These are phyloP conservation scores for Marsdenia floribunda DNA, from an alignment of 257 asterid species.

Conservation along the genomic window DNA sequence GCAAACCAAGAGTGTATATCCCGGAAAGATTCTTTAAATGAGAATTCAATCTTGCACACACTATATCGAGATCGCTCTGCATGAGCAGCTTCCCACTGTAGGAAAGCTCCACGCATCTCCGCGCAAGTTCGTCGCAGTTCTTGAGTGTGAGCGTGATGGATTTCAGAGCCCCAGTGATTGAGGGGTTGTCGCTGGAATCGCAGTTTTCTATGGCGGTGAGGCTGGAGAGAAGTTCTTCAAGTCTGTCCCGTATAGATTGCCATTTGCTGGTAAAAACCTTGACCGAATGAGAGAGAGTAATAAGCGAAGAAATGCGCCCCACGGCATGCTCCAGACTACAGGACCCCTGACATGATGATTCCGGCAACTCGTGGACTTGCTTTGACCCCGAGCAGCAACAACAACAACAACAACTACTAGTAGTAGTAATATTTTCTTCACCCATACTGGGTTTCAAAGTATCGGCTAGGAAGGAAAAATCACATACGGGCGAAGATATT, in stretches of 20 bases:
- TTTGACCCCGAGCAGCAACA: neutral
- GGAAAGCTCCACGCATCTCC: conserved; percentile 46
- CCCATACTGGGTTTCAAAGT: conserved; percentile 33
- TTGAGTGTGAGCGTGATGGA: conserved; percentile 45
- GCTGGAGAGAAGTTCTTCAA: conserved; percentile 63
- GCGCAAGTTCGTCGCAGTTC: conserved; percentile 44
- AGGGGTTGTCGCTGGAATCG: conserved; percentile 42
- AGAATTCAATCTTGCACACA: conserved; percentile 43
- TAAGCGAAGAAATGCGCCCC: conserved; percentile 46
- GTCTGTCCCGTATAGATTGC: conserved; percentile 52
- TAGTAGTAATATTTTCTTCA: conserved; percentile 26
- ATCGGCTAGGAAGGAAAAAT: conserved; percentile 13
- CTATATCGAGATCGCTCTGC: conserved; percentile 83
- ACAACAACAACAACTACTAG: neutral
- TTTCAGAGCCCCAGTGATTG: conserved; percentile 42
- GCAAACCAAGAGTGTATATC: conserved; percentile 63
- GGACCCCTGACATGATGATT: conserved; percentile 19
- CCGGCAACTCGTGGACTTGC: neutral
- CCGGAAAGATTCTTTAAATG: conserved; percentile 47
- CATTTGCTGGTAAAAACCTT: conserved; percentile 62
- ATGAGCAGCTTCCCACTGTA: conserved; percentile 77
- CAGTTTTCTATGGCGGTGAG: conserved; percentile 65
- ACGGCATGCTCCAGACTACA: conserved; percentile 36
- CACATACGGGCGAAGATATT: conserved; percentile 23
- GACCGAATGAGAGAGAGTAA: conserved; percentile 61